Evolutionary conservation across 495 filamentous ascomycete genomes (phyloP), one percentile per base, ranked within the genome.

Genomic region (Xylaria longipes): DNA sequence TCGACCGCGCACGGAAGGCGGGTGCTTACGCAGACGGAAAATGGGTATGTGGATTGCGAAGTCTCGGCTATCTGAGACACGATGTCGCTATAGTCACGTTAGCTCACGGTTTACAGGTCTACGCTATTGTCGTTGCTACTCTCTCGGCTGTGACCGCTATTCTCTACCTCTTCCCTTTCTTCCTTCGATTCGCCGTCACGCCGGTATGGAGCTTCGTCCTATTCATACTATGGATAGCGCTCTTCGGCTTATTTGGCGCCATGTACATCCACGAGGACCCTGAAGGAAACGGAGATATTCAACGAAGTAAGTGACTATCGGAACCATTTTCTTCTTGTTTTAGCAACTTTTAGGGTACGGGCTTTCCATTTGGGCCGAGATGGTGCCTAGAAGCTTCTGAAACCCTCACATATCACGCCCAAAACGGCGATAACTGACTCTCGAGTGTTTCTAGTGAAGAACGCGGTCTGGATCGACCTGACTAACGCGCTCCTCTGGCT

Each of bases 381-480:
- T 3, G 22, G 2, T 57, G 27, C 3, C 52, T 31, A 15, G 52
- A 20, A 14, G 25, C 25, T 31, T 57, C 52, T 50, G 7, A 25
- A 57, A 7, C 27, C 6, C 12, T 25, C 12, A 25, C 52, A 27
- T 31, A 31, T 57, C 15, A 14, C 29, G 12, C 52, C 11, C 11
- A 15, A 31, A 31, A 57, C 4, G 52, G 15, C 52, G 27, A 27
- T 29, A 31, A 57, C 52, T 57, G 27, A 57, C 27, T 31, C 27
- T 17, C n/a, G 52, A 57, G 25, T 57, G 57, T 11, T 50, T 9
- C n/a, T 60, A 35, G 33, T 97, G 94, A 92, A 94, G 80, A 89
- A 91, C 79, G 93, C 94, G 35, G 92, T 94, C 37, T 97, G 93
- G 93, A 81, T 97, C 29, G 93, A 95, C 80, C 81, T 97, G 62